These are phyloP conservation scores for Bipolaris sorokiniana DNA, from an alignment of 2,329 filamentous ascomycete genomes.

Conservation along the genomic window DNA sequence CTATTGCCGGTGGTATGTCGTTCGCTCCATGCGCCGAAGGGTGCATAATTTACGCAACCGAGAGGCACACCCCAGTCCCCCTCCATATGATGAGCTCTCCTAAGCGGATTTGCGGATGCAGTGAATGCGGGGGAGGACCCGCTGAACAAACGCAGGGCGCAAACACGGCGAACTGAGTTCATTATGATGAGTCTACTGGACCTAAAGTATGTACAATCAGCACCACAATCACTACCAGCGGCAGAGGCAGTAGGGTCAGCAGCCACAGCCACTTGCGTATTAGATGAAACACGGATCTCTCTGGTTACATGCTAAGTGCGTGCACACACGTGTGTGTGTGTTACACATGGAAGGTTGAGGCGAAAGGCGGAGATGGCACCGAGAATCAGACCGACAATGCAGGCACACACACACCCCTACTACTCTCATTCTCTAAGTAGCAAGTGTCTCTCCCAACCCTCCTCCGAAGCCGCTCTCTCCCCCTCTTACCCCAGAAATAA, in stretches of 20 bases:
- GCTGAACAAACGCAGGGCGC: conserved; percentile 11
- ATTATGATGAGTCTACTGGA: neutral
- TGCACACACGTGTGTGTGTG: neutral
- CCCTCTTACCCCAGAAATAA: neutral
- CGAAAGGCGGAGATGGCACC: neutral
- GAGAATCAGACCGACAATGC: neutral
- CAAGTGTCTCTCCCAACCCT: no score
- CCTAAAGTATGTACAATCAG: neutral
- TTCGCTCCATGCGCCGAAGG: neutral
- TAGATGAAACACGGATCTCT: neutral
- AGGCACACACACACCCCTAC: neutral
- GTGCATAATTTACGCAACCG: neutral
- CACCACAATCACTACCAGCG: neutral
- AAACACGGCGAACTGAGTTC: neutral
- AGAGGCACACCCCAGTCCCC: neutral
- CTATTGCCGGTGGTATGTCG: conserved; percentile 10
- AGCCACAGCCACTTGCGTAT: neutral
- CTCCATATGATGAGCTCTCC: conserved; percentile 2
- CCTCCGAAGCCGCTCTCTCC: no score
- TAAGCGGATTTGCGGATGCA: conserved; percentile 1
- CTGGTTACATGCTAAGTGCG: neutral
- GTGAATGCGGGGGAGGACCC: conserved; percentile 6
- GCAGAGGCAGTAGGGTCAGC: neutral
- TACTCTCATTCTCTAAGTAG: no score
- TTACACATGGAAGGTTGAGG: neutral